Evolutionary conservation across 163 green algal species (phyloP).

Genomic region (Smithsoniella earleae): DNA sequence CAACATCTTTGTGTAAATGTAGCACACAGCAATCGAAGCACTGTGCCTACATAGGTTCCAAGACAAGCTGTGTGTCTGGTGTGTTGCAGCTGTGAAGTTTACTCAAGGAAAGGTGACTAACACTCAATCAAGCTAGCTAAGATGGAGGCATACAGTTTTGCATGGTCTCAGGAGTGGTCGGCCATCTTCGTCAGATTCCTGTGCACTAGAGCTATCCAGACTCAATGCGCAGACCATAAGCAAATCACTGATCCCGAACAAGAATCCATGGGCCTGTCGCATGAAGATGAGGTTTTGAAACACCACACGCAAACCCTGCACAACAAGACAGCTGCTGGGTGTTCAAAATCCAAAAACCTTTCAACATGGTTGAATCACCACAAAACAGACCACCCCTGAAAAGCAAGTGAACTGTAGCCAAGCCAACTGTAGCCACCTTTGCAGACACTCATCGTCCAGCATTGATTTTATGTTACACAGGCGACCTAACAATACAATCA

Average conservation of each 20-base stretch:
- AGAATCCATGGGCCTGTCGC: conserved; percentile 16
- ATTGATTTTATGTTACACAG: too few species aligned
- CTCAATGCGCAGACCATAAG: conserved; percentile 17
- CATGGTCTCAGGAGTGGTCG: background rate
- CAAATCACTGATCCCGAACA: conserved; percentile 7
- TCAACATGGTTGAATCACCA: too few species aligned
- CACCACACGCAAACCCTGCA: conserved; percentile 8
- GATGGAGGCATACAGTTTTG: background rate
- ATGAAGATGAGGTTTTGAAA: background rate
- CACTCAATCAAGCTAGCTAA: background rate
- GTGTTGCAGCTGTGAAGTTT: background rate
- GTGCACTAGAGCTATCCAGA: background rate
- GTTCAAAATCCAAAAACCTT: too few species aligned
- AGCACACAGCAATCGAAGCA: too few species aligned
- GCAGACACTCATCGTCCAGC: too few species aligned
- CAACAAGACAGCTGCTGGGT: too few species aligned
- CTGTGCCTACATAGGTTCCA: background rate
- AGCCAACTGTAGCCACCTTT: too few species aligned
- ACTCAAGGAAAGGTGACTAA: background rate
- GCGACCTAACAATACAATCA: too few species aligned
- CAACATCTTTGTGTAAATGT: background rate
- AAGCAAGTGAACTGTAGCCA: too few species aligned
- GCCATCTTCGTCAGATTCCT: background rate
- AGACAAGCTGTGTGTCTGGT: background rate
- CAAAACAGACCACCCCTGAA: too few species aligned